Conservation (phyloP, 306 rosid species). For the Quercus agrifolia region DNA sequence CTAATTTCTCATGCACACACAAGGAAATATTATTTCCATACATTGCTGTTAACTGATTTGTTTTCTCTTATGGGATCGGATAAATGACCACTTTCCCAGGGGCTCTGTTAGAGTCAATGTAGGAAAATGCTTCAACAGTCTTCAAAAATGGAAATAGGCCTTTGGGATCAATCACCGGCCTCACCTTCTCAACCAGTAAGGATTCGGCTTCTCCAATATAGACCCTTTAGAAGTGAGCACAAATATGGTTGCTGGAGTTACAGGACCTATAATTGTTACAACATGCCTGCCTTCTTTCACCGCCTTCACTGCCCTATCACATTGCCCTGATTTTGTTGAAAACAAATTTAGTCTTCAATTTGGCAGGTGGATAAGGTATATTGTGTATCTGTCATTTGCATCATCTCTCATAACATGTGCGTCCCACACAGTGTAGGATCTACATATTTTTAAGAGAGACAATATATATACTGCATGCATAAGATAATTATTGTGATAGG, state of each 20-base stretch:
- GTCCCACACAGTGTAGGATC: no score
- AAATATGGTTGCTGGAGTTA: slow-evolving; percentile 18
- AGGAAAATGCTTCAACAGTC: slow-evolving; percentile 46
- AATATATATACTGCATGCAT: no score
- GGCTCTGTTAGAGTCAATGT: slow-evolving; percentile 52
- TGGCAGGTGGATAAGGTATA: no score
- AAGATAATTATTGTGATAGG: no score
- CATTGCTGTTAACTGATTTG: no score
- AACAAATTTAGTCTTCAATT: no score
- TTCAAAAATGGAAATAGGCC: slow-evolving; percentile 55
- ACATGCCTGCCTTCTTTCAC: slow-evolving; percentile 62
- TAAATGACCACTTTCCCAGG: slow-evolving; percentile 51
- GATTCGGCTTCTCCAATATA: slow-evolving; percentile 46
- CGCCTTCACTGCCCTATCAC: slow-evolving; percentile 44
- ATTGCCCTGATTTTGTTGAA: slow-evolving; percentile 33
- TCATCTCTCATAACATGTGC: no score
- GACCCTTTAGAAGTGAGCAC: slow-evolving; percentile 40
- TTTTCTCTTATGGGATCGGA: slow-evolving; percentile 47
- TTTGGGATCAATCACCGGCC: slow-evolving; percentile 60
- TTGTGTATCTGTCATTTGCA: no score
- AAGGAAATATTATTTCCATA: background rate
- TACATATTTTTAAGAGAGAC: no score
- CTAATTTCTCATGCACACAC: background rate
- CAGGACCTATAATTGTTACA: slow-evolving; percentile 41
- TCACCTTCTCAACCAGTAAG: slow-evolving; percentile 63